phyloP scores from a whole-genome alignment of 306 rosid species.

The Casuarina glauca region DNA sequence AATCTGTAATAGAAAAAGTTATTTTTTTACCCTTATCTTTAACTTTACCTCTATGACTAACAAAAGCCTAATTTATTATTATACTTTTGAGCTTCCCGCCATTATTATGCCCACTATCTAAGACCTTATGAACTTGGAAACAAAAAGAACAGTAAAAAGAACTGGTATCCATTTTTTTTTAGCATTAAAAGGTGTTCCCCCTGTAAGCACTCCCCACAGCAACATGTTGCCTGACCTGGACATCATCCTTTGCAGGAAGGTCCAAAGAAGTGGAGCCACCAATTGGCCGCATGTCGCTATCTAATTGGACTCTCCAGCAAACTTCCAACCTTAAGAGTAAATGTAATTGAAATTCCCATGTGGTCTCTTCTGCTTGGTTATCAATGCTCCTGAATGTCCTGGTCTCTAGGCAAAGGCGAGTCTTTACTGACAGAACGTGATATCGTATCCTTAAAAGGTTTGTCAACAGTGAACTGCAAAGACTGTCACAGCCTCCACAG shows the following conservation, averaged over 20 bases:
- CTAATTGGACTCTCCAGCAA: neutral
- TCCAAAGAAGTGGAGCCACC: neutral
- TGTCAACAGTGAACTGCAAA: neutral
- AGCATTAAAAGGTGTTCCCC: no score
- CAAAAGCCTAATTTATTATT: no score
- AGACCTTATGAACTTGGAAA: no score
- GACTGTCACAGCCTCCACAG: neutral
- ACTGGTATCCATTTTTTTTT: neutral
- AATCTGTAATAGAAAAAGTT: no score
- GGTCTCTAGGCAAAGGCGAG: conserved; percentile 1
- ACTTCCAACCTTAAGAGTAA: neutral
- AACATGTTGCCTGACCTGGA: neutral
- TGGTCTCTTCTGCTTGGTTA: conserved; percentile 5
- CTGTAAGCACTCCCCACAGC: no score
- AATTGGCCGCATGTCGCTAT: neutral
- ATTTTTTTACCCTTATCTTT: no score
- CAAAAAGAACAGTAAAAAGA: no score
- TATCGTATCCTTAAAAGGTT: neutral
- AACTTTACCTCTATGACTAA: no score
- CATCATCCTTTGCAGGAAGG: neutral
- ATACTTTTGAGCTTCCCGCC: no score
- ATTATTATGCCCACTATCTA: no score
- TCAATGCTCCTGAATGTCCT: neutral
- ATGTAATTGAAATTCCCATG: conserved; percentile 19
- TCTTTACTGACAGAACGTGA: conserved; percentile 15